These are phyloP conservation scores for Candida germanica DNA, from an alignment of 805 yeast species.

Conservation along the genomic window DNA sequence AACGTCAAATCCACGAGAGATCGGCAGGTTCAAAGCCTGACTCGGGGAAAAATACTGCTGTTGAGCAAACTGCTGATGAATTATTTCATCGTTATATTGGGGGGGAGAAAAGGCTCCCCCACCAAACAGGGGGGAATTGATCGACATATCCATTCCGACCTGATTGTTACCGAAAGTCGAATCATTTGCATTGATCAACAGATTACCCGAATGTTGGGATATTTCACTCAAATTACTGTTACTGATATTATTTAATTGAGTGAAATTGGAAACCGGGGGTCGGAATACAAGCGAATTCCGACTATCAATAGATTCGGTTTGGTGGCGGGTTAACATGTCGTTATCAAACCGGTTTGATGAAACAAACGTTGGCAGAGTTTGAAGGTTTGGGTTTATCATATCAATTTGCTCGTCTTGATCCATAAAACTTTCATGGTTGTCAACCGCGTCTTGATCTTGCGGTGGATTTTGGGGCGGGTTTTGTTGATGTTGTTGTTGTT, in stretches of 20 bases:
- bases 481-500: background rate
- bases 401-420: constrained; percentile 30
- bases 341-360: constrained; percentile 24
- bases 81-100: constrained; percentile 14
- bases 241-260: constrained; percentile 38
- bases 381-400: constrained; percentile 2
- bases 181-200: constrained; percentile 11
- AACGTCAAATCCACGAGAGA: no score
- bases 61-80: constrained; percentile 15
- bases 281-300: constrained; percentile 28
- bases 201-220: constrained; percentile 20
- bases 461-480: background rate
- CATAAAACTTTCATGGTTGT: constrained; percentile 32
- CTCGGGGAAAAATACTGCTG: constrained; percentile 6
- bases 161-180: constrained; percentile 10
- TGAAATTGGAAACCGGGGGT: constrained; percentile 37
- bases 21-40: no score
- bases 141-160: background rate
- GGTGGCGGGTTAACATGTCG: constrained; percentile 9
- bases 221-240: constrained; percentile 39
- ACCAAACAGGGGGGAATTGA: constrained; percentile 2
- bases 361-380: constrained; percentile 14
- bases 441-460: background rate
- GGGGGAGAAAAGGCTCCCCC: constrained; percentile 4
- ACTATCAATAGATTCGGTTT: constrained; percentile 33